Percentiles rank a stretch among this genome's conserved stretches.
Conservation (phyloP, 2,329 filamentous ascomycete species). For the Pseudonectria foliicola region DNA sequence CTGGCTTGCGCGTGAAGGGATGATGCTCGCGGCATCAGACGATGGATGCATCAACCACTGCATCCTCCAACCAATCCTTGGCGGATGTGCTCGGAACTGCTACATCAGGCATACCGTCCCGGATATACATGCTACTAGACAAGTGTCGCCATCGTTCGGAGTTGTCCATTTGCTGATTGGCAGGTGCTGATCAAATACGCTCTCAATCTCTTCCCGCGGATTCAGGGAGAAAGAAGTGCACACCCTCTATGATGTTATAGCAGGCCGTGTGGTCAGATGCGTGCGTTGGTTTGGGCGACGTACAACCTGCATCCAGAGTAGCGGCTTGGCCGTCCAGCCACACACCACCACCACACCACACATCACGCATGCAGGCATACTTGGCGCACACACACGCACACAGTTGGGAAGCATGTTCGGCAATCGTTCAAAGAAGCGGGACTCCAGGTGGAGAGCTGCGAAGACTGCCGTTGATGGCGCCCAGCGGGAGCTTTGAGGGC, state of each 20-base stretch:
- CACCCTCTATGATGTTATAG: too few relatives aligned
- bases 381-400: slow-evolving; percentile 12
- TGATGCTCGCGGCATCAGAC: slow-evolving; percentile 17
- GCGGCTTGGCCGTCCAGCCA: too few relatives aligned
- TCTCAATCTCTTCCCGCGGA: too few relatives aligned
- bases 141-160: too few relatives aligned
- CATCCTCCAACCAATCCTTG: slow-evolving; percentile 19
- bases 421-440: slow-evolving; percentile 25
- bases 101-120: slow-evolving; percentile 19
- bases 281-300: too few relatives aligned
- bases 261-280: too few relatives aligned
- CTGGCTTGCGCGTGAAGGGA: slow-evolving; percentile 12
- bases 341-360: not conserved
- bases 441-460: slow-evolving; percentile 15
- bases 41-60: slow-evolving; percentile 13
- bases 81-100: slow-evolving; percentile 16
- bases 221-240: too few relatives aligned
- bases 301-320: too few relatives aligned
- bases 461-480: slow-evolving; percentile 23
- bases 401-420: slow-evolving; percentile 14
- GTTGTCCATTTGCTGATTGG: too few relatives aligned
- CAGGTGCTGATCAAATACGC: too few relatives aligned
- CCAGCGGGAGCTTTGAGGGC: slow-evolving; percentile 17
- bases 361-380: slow-evolving; percentile 5
- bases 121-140: too few relatives aligned